phyloP scores from a whole-genome alignment of 2,329 filamentous ascomycete genomes.

The Allantophomopsis cytisporea region DNA sequence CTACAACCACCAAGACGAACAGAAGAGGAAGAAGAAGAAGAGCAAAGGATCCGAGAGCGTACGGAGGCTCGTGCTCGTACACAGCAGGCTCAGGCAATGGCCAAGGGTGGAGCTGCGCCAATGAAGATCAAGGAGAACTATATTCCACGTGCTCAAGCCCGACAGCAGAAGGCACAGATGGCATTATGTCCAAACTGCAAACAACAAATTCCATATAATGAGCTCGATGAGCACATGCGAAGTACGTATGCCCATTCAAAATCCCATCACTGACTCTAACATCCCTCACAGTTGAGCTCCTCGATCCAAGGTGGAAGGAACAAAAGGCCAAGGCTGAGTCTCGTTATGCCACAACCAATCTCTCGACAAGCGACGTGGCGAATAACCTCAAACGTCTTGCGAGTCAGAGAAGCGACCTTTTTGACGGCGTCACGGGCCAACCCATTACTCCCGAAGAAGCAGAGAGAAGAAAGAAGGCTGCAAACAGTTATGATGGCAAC shows the following conservation, averaged over 20 bases:
- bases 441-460: constrained; percentile 57
- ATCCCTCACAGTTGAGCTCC: constrained; percentile 51
- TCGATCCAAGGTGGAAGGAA: constrained; percentile 92
- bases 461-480: constrained; percentile 63
- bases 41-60: constrained; percentile 48
- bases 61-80: constrained; percentile 47
- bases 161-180: constrained; percentile 49
- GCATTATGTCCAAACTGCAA: constrained; percentile 87
- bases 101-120: constrained; percentile 49
- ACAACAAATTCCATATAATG: constrained; percentile 74
- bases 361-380: constrained; percentile 76
- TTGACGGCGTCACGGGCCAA: constrained; percentile 60
- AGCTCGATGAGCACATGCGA: constrained; percentile 85
- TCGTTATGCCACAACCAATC: constrained; percentile 72
- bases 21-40: constrained; percentile 46
- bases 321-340: constrained; percentile 83
- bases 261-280: constrained; percentile 5
- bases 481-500: constrained; percentile 52
- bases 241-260: constrained; percentile 33
- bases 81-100: constrained; percentile 68
- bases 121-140: constrained; percentile 95
- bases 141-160: constrained; percentile 68
- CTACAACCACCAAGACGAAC: constrained; percentile 13
- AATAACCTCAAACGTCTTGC: constrained; percentile 93
- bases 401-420: constrained; percentile 76